Conservation (phyloP, 176 grass and related monocot species). For the Carex scoparia region DNA sequence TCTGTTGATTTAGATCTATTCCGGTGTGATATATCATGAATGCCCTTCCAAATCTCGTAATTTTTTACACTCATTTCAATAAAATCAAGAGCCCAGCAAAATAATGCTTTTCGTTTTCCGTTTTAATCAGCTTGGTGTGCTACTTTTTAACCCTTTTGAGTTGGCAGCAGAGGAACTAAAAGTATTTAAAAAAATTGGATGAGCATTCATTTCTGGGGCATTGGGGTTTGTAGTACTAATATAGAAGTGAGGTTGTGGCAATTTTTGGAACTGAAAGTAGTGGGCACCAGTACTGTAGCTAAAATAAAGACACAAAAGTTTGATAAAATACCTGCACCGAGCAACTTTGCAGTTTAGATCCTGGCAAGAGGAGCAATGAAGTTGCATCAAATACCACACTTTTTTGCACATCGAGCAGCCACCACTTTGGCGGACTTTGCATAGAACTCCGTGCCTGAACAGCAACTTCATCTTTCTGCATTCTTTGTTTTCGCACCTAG, state of each 20-base stretch:
- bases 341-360: conserved; percentile 10
- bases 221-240: neutral
- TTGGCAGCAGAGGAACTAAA: neutral
- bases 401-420: conserved; percentile 58
- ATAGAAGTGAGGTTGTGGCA: neutral
- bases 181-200: neutral
- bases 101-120: neutral
- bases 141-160: neutral
- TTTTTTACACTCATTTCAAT: neutral
- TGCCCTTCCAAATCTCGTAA: neutral
- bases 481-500: conserved; percentile 33
- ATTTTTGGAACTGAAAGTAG: neutral
- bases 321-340: conserved; percentile 17
- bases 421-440: conserved; percentile 34
- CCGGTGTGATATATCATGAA: neutral
- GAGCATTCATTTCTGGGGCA: neutral
- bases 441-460: conserved; percentile 67
- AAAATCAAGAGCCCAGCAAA: neutral
- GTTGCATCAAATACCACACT: conserved; percentile 67
- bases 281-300: neutral
- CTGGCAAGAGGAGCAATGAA: conserved; percentile 24
- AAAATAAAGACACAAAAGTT: neutral
- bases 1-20: neutral
- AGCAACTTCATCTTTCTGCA: conserved; percentile 56
- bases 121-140: neutral